Evolutionary conservation across 331 rosid genomes (phyloP).

Genomic region (Malus hybrid): DNA sequence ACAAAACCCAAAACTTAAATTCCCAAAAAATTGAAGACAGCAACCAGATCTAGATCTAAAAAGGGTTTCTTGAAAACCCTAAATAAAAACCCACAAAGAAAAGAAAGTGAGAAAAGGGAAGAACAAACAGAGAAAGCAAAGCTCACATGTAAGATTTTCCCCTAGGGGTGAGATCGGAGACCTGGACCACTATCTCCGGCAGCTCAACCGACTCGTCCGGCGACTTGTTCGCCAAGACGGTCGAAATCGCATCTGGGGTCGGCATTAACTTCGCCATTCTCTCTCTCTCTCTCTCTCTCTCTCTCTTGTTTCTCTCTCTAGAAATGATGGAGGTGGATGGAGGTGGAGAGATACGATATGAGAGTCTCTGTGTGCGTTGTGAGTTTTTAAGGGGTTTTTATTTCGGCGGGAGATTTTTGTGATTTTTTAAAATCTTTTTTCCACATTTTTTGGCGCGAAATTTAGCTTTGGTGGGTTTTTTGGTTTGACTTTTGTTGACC

Average conservation of each 20-base stretch:
- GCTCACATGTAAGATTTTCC: conserved; percentile 63
- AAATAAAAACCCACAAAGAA: not conserved
- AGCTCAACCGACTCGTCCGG: conserved; percentile 50
- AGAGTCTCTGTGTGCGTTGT: not conserved
- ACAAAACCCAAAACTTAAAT: not conserved
- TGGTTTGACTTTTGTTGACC: not conserved
- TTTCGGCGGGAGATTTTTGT: conserved; percentile 5
- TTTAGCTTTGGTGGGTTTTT: not conserved
- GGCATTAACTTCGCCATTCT: conserved; percentile 40
- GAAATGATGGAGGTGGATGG: not conserved
- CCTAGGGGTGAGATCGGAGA: conserved; percentile 49
- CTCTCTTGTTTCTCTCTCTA: not conserved
- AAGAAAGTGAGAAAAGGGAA: not conserved
- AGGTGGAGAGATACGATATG: not conserved
- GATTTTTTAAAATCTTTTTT: not conserved
- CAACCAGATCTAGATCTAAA: not conserved
- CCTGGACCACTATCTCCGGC: conserved; percentile 64
- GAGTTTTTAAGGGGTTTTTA: not conserved
- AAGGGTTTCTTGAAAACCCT: not conserved
- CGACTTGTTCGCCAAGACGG: conserved; percentile 40
- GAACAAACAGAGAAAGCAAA: not conserved
- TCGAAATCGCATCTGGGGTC: conserved; percentile 49
- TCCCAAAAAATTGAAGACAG: not conserved
- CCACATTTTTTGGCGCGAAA: not conserved
- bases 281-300: not conserved